Evolutionary conservation across 2,329 filamentous ascomycete species (phyloP).

Genomic region (Ceratocystis lukuohia): DNA sequence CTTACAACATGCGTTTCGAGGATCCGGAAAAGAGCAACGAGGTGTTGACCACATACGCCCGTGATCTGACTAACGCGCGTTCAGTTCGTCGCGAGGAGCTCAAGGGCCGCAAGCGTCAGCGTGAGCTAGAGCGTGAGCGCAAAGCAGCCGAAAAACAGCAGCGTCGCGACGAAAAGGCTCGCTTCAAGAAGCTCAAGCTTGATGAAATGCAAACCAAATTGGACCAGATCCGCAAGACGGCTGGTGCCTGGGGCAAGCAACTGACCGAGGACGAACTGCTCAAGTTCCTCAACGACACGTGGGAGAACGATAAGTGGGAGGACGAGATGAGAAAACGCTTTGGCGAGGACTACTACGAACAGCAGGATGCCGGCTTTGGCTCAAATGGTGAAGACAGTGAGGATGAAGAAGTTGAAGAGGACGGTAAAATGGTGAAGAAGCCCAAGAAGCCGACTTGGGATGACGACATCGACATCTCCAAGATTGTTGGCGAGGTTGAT

Average conservation of each 20-base stretch:
- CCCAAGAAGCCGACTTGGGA: conserved; percentile 83
- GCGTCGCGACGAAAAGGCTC: conserved; percentile 66
- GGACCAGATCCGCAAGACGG: conserved; percentile 75
- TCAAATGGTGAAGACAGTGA: conserved; percentile 53
- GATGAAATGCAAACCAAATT: conserved; percentile 84
- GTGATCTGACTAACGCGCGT: conserved; percentile 67
- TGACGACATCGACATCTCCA: conserved; percentile 94
- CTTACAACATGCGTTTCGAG: conserved; percentile 94
- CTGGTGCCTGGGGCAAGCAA: conserved; percentile 57
- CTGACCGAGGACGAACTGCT: conserved; percentile 68
- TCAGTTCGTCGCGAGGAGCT: conserved; percentile 77
- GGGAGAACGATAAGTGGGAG: conserved; percentile 84
- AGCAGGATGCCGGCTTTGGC: conserved; percentile 51
- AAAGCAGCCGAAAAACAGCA: conserved; percentile 68
- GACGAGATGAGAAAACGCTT: conserved; percentile 79
- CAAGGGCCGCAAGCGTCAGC: conserved; percentile 60
- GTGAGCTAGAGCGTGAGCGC: conserved; percentile 63
- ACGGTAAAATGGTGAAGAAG: conserved; percentile 35
- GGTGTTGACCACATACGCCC: conserved; percentile 72
- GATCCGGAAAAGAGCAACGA: conserved; percentile 81
- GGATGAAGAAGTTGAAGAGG: conserved; percentile 40
- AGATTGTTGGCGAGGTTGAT: conserved; percentile 75
- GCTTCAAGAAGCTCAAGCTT: conserved; percentile 74
- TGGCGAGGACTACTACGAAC: conserved; percentile 79
- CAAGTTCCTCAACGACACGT: conserved; percentile 71